A percentile compares a stretch with the other conserved stretches of the same genome.
These are phyloP conservation scores for Apiospora aurea DNA, from an alignment of 2,329 filamentous ascomycete genomes.

Conservation along the genomic window DNA sequence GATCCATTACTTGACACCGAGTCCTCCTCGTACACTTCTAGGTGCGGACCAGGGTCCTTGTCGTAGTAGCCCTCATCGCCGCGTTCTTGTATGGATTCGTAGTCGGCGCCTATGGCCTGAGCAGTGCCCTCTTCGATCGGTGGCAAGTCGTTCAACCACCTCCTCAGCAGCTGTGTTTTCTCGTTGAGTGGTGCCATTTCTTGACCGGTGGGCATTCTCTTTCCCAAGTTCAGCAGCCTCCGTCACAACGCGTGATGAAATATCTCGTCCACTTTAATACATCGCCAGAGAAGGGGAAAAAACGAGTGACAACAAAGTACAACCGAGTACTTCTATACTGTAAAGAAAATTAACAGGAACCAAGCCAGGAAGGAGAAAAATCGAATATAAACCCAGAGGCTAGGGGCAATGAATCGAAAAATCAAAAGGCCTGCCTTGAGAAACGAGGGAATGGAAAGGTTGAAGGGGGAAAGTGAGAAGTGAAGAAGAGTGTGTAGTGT, in stretches of 20 bases:
- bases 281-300: slow-evolving; percentile 6
- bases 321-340: not conserved
- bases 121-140: slow-evolving; percentile 17
- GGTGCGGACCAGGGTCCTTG: not conserved
- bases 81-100: slow-evolving; percentile 2
- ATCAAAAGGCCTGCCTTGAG: slow-evolving; percentile 25
- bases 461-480: slow-evolving; percentile 19
- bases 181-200: slow-evolving; percentile 22
- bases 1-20: not conserved
- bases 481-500: slow-evolving; percentile 18
- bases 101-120: slow-evolving; percentile 11
- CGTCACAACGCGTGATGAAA: slow-evolving; percentile 1
- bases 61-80: not conserved
- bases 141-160: slow-evolving; percentile 18
- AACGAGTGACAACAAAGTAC: slow-evolving; percentile 19
- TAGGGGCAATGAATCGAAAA: slow-evolving; percentile 19
- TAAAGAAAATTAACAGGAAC: slow-evolving; percentile 17
- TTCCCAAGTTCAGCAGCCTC: slow-evolving; percentile 4
- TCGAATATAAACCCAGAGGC: slow-evolving; percentile 21
- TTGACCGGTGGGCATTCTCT: not conserved
- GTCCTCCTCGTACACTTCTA: not conserved
- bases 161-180: slow-evolving; percentile 6
- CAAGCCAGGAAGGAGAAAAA: slow-evolving; percentile 8
- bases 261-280: not conserved
- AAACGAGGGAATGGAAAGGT: slow-evolving; percentile 24